Base-by-base conservation (phyloP, 805 yeast species). In the Teunomyces aglyptinius region DNA sequence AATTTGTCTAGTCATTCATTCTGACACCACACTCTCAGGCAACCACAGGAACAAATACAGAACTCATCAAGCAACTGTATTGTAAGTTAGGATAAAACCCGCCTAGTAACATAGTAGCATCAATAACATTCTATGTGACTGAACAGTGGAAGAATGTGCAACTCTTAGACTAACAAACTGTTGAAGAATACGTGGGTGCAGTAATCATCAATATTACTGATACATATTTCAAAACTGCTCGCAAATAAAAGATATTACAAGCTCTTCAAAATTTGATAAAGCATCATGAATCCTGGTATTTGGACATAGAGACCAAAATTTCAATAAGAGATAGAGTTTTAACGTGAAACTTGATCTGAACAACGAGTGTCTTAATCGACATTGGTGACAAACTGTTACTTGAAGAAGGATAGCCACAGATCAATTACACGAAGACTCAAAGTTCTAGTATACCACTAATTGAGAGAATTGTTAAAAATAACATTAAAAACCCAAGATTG, bases 51-150 rank as follows among this genome's bases (percentile, higher is more conserved):
- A 61, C 60, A 12, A 59, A 47, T 39, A 64, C 55, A 40, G 58
- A 56, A 11, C 70, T 68, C 24, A 67, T 60, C 51, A 67, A 58
- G 57, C 64, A 65, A 33, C 67, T 63, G 46, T 50, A 65, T 46
- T 60, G 56, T 49, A 65, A 58, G 22, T 62, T 43, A 26, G 69
- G 70, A 44, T 64, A 67, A 28, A 64, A 49, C 10, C 64, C 63
- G 16, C 49, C 45, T 44, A 65, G 64, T 2, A 64, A 65, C 43
- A 55, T 64, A 53, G 59, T 44, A 4, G 71, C 70, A 1, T 87
- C 88, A 54, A 83, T 73, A 59, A 63, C 74, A 41, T 86, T 88
- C 87, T 86, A 84, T 38, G 81, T 61, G 18, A 83, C 72, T 0
- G 85, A 76, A 2, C 86, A 78, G 26, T 75, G 69, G 63, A 68